Conservation (phyloP, 2,329 filamentous ascomycete species). For the Ophiostoma sp. region DNA sequence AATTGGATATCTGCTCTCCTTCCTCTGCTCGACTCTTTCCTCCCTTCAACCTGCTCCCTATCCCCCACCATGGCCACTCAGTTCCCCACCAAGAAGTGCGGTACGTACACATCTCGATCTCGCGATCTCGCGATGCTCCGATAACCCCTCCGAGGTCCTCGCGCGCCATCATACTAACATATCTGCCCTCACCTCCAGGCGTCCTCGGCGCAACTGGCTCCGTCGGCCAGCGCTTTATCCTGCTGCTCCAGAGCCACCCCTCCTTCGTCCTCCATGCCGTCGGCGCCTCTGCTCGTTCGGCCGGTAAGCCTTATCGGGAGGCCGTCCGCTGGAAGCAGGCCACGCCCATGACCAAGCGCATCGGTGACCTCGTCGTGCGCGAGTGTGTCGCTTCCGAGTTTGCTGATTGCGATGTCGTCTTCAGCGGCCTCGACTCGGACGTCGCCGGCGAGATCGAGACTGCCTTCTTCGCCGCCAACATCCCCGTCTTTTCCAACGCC, state of each 20-base stretch:
- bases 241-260: slow-evolving; percentile 85
- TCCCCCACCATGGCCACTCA: slow-evolving; percentile 24
- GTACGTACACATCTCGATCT: slow-evolving; percentile 25
- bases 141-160: neutral
- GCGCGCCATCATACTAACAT: neutral
- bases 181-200: slow-evolving; percentile 38
- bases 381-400: slow-evolving; percentile 83
- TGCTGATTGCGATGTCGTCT: slow-evolving; percentile 86
- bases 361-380: slow-evolving; percentile 80
- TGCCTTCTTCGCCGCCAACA: slow-evolving; percentile 83
- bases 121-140: neutral
- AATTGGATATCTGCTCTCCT: neutral
- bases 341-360: slow-evolving; percentile 68
- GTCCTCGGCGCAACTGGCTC: slow-evolving; percentile 92
- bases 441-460: slow-evolving; percentile 91
- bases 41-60: too few species aligned
- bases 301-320: slow-evolving; percentile 92
- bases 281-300: slow-evolving; percentile 84
- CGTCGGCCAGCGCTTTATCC: slow-evolving; percentile 92
- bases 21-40: neutral
- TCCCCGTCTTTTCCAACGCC: slow-evolving; percentile 94
- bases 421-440: slow-evolving; percentile 88
- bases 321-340: slow-evolving; percentile 95
- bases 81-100: slow-evolving; percentile 32
- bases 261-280: slow-evolving; percentile 83